A percentile compares a stretch with the other conserved stretches of the same genome.
Evolutionary conservation across 495 filamentous ascomycete species (phyloP).

Genomic region (Neurospora intermedia): DNA sequence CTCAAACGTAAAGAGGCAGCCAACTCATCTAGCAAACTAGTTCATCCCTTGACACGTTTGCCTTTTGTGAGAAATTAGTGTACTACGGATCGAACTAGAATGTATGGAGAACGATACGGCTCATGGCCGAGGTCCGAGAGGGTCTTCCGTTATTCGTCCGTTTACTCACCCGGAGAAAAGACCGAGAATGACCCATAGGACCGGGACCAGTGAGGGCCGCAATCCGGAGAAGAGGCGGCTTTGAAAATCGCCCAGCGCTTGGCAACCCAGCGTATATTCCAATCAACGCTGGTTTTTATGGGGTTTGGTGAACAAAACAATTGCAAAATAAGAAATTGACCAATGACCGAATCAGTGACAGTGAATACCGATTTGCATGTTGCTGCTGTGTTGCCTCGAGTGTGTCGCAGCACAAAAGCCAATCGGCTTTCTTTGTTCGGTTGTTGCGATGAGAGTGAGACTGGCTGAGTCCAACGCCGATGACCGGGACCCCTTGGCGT

Average conservation of each 20-base stretch:
- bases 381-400: neutral
- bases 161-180: neutral
- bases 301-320: neutral
- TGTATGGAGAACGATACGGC: neutral
- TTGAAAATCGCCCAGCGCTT: neutral
- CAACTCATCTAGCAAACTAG: neutral
- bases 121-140: neutral
- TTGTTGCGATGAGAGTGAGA: neutral
- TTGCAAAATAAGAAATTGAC: neutral
- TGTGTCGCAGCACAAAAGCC: neutral
- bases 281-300: neutral
- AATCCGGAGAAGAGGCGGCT: neutral
- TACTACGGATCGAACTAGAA: neutral
- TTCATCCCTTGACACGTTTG: neutral
- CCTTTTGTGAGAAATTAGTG: neutral
- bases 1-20: neutral
- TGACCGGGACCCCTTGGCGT: neutral
- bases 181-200: neutral
- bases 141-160: neutral
- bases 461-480: neutral
- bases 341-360: neutral
- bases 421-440: neutral
- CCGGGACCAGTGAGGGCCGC: neutral
- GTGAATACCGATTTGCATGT: neutral
- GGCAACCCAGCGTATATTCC: neutral